These are phyloP conservation scores for Sporobolus alterniflorus DNA, from an alignment of 202 grass and related monocot species.

Conservation along the genomic window DNA sequence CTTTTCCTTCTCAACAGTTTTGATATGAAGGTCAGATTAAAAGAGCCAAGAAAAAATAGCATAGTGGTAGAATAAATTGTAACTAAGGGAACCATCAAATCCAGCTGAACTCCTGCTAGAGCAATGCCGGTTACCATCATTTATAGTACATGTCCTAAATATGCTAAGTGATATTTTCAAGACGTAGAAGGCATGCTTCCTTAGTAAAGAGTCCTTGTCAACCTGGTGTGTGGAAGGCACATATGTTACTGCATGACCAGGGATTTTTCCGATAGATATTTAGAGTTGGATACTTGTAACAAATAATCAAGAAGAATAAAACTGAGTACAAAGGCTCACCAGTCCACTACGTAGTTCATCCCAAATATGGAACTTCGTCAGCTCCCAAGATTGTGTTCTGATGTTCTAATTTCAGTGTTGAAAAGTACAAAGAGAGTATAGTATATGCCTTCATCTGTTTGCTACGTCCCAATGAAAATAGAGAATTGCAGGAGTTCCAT, in stretches of 20 bases:
- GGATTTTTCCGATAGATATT: background rate
- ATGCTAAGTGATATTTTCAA: conserved; percentile 75
- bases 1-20: conserved; percentile 63
- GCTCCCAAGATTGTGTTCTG: background rate
- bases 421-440: conserved; percentile 73
- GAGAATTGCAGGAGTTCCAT: conserved; percentile 74
- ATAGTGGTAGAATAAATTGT: no score
- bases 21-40: no score
- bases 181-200: conserved; percentile 84
- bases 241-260: conserved; percentile 6
- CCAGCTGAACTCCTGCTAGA: conserved; percentile 42
- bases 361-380: conserved; percentile 59
- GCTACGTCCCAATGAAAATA: conserved; percentile 60
- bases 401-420: conserved; percentile 41
- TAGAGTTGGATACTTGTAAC: conserved; percentile 6
- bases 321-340: conserved; percentile 47
- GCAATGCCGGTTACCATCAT: conserved; percentile 33
- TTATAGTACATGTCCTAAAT: conserved; percentile 46
- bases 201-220: conserved; percentile 82
- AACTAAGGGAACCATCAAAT: no score
- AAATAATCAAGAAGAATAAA: conserved; percentile 13
- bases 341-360: conserved; percentile 78
- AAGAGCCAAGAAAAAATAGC: no score
- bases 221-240: conserved; percentile 54
- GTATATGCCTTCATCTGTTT: conserved; percentile 76